Conservation (phyloP, 2,329 filamentous ascomycete genomes). For the Colletotrichum tropicicola region DNA sequence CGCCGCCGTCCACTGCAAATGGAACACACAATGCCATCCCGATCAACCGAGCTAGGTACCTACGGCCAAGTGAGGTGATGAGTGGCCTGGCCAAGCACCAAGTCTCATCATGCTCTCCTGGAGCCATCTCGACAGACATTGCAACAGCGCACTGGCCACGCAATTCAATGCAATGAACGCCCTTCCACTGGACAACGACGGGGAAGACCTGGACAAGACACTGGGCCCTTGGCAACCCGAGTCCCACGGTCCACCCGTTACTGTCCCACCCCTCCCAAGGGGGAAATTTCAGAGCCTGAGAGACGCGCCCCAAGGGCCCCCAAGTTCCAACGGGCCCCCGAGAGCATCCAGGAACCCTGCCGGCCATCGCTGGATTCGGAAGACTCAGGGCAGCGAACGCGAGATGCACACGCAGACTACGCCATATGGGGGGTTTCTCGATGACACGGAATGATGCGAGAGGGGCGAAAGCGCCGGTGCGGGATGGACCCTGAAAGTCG, state of each 20-base stretch:
- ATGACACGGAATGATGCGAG: slow-evolving; percentile 20
- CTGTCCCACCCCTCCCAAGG: slow-evolving; percentile 19
- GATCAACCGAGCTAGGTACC: slow-evolving; percentile 12
- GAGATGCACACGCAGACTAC: no score
- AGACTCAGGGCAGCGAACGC: slow-evolving; percentile 1
- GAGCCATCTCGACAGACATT: slow-evolving; percentile 23
- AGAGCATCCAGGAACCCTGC: slow-evolving; percentile 12
- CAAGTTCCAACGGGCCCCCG: background rate
- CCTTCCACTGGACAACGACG: slow-evolving; percentile 21
- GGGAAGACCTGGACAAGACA: slow-evolving; percentile 14
- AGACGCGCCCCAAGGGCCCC: background rate
- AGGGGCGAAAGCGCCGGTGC: slow-evolving; percentile 10
- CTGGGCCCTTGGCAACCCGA: slow-evolving; percentile 15
- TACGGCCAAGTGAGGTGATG: background rate
- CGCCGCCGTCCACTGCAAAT: background rate
- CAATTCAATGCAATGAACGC: slow-evolving; percentile 28
- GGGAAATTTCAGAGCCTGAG: slow-evolving; percentile 11
- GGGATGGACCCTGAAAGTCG: slow-evolving; percentile 10
- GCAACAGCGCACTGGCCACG: slow-evolving; percentile 24
- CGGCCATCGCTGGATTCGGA: slow-evolving; percentile 11
- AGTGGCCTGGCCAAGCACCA: slow-evolving; percentile 11
- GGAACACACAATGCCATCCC: background rate
- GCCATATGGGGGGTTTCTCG: background rate
- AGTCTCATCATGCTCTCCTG: slow-evolving; percentile 12
- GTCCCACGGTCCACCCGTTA: slow-evolving; percentile 14